Evolutionary conservation across 352 stramenopile genomes (phyloP).

Genomic region (Pythium insidiosum): DNA sequence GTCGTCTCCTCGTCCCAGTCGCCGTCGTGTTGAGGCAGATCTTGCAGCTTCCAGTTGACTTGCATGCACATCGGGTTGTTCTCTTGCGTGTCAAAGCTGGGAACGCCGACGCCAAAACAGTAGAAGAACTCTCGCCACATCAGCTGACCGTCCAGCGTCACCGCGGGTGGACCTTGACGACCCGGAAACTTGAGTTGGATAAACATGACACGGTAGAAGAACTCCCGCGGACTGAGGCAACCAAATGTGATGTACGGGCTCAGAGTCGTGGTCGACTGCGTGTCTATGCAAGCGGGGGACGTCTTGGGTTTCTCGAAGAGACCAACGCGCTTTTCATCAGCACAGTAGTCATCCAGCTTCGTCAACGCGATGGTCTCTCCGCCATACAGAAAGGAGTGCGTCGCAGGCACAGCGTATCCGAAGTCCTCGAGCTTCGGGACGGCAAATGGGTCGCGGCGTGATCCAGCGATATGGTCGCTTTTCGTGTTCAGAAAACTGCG

Average conservation of each 20-base stretch:
- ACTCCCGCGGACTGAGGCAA: conserved; percentile 79
- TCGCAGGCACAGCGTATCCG: conserved; percentile 17
- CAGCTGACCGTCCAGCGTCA: conserved; percentile 90
- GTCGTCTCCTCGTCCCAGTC: conserved; percentile 28
- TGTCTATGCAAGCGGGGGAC: conserved; percentile 67
- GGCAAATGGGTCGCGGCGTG: conserved; percentile 27
- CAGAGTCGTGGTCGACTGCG: conserved; percentile 91
- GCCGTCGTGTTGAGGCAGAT: conserved; percentile 11
- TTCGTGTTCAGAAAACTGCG: no score
- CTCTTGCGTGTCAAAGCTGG: conserved; percentile 86
- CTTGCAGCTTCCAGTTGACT: conserved; percentile 50
- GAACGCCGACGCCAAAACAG: conserved; percentile 44
- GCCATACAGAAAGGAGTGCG: conserved; percentile 43
- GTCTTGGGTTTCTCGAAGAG: conserved; percentile 97
- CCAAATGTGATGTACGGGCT: conserved; percentile 89
- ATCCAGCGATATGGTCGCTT: no score
- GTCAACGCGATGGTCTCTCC: conserved; percentile 43
- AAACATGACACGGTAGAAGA: conserved; percentile 77
- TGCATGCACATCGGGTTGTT: conserved; percentile 85
- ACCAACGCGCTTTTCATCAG: conserved; percentile 60
- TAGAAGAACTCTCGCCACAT: conserved; percentile 96
- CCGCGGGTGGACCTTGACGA: conserved; percentile 68
- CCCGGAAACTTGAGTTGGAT: conserved; percentile 87
- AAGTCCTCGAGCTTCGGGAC: conserved; percentile 34
- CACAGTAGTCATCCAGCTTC: conserved; percentile 48